These are phyloP conservation scores for Phialocephala subalpina DNA, from an alignment of 2,329 filamentous ascomycete genomes.

Conservation along the genomic window DNA sequence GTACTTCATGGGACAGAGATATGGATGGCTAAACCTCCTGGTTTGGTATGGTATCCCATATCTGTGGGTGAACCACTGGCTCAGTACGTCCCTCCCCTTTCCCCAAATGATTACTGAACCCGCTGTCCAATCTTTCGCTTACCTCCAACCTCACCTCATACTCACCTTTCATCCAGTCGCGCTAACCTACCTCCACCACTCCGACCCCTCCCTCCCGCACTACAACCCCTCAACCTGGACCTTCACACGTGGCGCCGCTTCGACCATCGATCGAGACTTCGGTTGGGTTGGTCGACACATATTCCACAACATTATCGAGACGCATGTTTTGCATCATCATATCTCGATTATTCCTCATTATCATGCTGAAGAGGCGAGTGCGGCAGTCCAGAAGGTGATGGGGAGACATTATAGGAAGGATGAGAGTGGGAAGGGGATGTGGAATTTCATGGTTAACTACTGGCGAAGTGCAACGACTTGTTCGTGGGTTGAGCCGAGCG, in stretches of 20 bases:
- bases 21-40: conserved; percentile 66
- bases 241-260: conserved; percentile 66
- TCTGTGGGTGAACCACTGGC: conserved; percentile 74
- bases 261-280: conserved; percentile 68
- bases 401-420: conserved; percentile 60
- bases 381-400: conserved; percentile 62
- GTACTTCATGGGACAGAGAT: conserved; percentile 56
- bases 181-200: conserved; percentile 79
- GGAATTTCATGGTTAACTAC: conserved; percentile 38
- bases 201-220: conserved; percentile 62
- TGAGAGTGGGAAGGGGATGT: conserved; percentile 31
- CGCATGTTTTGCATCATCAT: conserved; percentile 67
- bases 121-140: too few species aligned
- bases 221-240: conserved; percentile 65
- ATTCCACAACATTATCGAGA: conserved; percentile 69
- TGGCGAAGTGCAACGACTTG: conserved; percentile 84
- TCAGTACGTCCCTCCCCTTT: conserved; percentile 53
- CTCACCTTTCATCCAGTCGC: conserved; percentile 56
- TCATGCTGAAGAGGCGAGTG: conserved; percentile 62
- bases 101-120: too few species aligned
- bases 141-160: neutral
- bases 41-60: conserved; percentile 67
- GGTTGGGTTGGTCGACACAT: conserved; percentile 67
- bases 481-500: conserved; percentile 95
- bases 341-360: conserved; percentile 67